Percentiles rank a stretch among this genome's conserved stretches.
phyloP scores from a whole-genome alignment of 108 stramenopile species.

The Cyclotella cryptica region DNA sequence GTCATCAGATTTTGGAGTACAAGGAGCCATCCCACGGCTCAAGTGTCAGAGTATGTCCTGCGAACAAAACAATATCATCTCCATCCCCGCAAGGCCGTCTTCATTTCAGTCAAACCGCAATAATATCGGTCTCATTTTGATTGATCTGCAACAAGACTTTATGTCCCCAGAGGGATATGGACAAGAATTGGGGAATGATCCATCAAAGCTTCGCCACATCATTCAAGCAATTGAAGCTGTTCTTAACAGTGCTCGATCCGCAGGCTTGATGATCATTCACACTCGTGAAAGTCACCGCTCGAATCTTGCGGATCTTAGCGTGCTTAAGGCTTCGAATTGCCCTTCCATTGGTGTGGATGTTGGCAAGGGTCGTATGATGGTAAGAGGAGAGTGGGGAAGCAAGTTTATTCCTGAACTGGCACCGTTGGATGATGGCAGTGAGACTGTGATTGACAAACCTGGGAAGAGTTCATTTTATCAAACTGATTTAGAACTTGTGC shows the following conservation, averaged over 20 bases:
- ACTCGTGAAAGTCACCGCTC: conserved; percentile 72
- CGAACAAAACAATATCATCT: background rate
- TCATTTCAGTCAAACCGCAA: conserved; percentile 9
- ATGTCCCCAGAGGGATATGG: conserved; percentile 69
- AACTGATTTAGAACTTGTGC: conserved; percentile 70
- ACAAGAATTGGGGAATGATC: conserved; percentile 70
- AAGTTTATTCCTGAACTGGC: conserved; percentile 66
- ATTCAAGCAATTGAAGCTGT: conserved; percentile 55
- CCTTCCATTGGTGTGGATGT: conserved; percentile 52
- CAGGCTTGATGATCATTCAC: conserved; percentile 60
- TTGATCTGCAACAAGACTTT: conserved; percentile 69
- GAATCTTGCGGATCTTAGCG: conserved; percentile 51
- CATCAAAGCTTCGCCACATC: conserved; percentile 55
- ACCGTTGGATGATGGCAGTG: conserved; percentile 45
- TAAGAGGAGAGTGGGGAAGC: conserved; percentile 67
- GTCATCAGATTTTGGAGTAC: background rate
- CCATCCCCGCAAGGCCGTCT: conserved; percentile 5
- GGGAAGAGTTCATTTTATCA: conserved; percentile 79
- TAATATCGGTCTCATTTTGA: conserved; percentile 32
- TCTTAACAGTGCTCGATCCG: conserved; percentile 42
- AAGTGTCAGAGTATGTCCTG: background rate
- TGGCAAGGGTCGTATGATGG: conserved; percentile 60
- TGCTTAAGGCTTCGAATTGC: conserved; percentile 36
- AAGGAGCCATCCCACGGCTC: background rate
- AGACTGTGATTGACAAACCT: conserved; percentile 74